These are phyloP conservation scores for Sarcocystis neurona DNA, from an alignment of 169 alveolate species.

Conservation along the genomic window DNA sequence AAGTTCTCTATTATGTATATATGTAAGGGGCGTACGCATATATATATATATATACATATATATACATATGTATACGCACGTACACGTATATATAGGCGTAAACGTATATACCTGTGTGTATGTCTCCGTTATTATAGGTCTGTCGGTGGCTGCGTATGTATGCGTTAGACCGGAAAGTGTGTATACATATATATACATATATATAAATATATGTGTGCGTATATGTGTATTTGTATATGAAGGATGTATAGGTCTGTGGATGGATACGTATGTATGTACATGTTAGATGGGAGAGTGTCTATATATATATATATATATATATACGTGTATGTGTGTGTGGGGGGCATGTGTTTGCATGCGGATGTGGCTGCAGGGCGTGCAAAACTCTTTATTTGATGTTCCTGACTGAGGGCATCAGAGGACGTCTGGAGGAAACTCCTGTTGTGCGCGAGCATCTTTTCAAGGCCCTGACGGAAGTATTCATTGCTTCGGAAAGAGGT, in stretches of 20 bases:
- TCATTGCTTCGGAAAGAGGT: constrained; percentile 60
- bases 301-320: background rate
- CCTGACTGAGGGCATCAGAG: constrained; percentile 37
- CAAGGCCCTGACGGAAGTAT: constrained; percentile 45
- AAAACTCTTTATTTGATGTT: constrained; percentile 44
- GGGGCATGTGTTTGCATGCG: background rate
- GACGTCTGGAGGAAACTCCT: constrained; percentile 31
- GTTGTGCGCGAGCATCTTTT: constrained; percentile 34
- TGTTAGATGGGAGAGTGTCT: background rate
- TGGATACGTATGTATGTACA: background rate
- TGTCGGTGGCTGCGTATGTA: no score
- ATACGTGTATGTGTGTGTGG: no score
- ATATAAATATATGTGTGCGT: background rate
- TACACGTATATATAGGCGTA: background rate
- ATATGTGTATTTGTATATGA: background rate
- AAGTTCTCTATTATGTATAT: background rate
- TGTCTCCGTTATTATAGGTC: no score
- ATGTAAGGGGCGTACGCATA: background rate
- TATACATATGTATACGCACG: background rate
- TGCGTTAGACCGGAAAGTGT: background rate
- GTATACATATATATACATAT: background rate
- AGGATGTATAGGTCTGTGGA: background rate
- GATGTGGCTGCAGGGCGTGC: constrained; percentile 45
- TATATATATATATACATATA: background rate
- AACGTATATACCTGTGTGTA: no score